phyloP scores from a whole-genome alignment of 495 filamentous ascomycete genomes.

The Achaetomiella virescens region DNA sequence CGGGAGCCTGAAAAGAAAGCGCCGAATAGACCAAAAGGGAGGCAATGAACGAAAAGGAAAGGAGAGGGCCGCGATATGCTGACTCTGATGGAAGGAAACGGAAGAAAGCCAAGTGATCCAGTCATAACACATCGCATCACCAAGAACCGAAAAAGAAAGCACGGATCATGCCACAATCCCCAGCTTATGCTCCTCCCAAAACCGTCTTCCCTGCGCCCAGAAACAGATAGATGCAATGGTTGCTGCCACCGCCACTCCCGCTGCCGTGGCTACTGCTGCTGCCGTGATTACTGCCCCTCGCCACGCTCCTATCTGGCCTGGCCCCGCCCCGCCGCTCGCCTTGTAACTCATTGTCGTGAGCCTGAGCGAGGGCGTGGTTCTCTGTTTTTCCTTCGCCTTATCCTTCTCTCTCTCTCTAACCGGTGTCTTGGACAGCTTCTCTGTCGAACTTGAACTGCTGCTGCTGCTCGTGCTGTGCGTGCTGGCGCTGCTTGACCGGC shows the following conservation, averaged over 20 bases:
- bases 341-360: neutral
- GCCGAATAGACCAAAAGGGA: neutral
- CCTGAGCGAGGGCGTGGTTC: neutral
- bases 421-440: neutral
- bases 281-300: neutral
- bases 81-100: too few relatives aligned
- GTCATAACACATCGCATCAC: neutral
- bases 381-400: neutral
- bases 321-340: neutral
- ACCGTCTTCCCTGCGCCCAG: conserved; percentile 12
- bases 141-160: neutral
- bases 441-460: neutral
- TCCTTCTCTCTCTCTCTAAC: neutral
- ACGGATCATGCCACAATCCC: conserved; percentile 16
- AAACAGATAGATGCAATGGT: conserved; percentile 22
- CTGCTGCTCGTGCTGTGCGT: neutral
- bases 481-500: conserved; percentile 1
- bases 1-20: too few relatives aligned
- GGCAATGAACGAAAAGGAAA: neutral
- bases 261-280: neutral
- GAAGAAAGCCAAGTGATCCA: too few relatives aligned
- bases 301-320: neutral
- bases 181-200: conserved; percentile 12
- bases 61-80: neutral
- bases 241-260: too few relatives aligned